Evolutionary conservation across 345 rosid genomes (phyloP).

Genomic region (Angophora floribunda): DNA sequence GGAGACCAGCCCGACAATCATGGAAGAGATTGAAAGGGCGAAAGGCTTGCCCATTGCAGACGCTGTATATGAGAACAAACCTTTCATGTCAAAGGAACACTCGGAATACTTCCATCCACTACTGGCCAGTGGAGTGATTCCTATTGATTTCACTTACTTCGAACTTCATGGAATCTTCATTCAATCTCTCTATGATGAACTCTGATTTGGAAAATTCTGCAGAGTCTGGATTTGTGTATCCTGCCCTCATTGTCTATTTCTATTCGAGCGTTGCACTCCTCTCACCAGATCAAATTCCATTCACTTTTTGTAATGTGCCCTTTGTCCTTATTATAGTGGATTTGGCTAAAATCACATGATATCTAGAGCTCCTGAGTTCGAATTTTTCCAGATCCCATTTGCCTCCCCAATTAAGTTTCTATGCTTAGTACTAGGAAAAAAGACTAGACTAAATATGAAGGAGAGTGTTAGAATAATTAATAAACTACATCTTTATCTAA

Average conservation of each 20-base stretch:
- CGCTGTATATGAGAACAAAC: neutral
- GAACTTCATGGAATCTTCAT: neutral
- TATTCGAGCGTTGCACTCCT: neutral
- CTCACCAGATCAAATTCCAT: neutral
- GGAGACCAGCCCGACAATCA: neutral
- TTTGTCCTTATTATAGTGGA: neutral
- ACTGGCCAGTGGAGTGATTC: neutral
- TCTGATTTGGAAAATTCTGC: neutral
- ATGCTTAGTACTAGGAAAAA: too few species aligned
- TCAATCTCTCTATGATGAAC: neutral
- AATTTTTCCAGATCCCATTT: too few species aligned
- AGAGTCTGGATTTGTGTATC: neutral
- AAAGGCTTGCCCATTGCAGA: neutral
- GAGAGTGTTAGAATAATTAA: neutral
- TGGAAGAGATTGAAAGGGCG: neutral
- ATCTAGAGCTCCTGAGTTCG: neutral
- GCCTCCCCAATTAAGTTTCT: neutral
- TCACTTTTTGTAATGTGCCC: neutral
- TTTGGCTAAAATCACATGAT: neutral
- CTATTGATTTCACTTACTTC: neutral
- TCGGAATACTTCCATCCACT: too few species aligned
- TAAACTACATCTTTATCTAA: too few species aligned
- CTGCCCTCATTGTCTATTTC: neutral
- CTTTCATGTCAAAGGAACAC: too few species aligned
- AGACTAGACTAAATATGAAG: neutral